Percentiles rank a stretch among this genome's conserved stretches.
Evolutionary conservation across 495 filamentous ascomycete genomes (phyloP).

Genomic region (Aspergillus campestris): DNA sequence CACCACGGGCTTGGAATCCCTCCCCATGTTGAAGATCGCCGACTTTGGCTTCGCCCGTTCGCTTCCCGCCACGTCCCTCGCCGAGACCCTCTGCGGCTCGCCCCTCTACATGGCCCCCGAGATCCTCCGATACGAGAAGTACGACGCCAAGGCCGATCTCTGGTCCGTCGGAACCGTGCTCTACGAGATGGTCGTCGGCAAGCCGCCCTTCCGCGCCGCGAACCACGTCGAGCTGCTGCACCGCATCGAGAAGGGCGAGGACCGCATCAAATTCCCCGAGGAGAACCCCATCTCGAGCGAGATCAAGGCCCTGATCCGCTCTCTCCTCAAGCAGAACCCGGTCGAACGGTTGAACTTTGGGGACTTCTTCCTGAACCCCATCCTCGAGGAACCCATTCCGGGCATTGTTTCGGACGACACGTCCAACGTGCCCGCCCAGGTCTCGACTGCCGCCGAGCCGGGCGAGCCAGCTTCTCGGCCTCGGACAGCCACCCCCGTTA

Average conservation of each 20-base stretch:
- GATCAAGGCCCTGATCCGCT: conserved; percentile 74
- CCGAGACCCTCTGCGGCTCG: conserved; percentile 95
- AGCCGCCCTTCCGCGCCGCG: conserved; percentile 79
- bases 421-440: conserved; percentile 23
- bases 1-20: conserved; percentile 68
- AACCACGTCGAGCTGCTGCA: conserved; percentile 93
- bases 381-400: conserved; percentile 74
- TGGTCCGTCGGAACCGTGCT: conserved; percentile 96
- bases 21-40: conserved; percentile 94
- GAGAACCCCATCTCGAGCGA: conserved; percentile 62
- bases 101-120: conserved; percentile 98
- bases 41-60: conserved; percentile 96
- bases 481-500: conserved; percentile 3
- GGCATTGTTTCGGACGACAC: conserved; percentile 71
- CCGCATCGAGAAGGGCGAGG: conserved; percentile 80
- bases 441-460: conserved; percentile 11
- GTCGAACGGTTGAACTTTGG: conserved; percentile 76
- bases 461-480: conserved; percentile 12
- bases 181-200: conserved; percentile 88
- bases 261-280: conserved; percentile 72
- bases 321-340: conserved; percentile 75
- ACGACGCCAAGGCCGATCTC: conserved; percentile 91
- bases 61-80: conserved; percentile 77
- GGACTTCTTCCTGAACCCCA: conserved; percentile 65
- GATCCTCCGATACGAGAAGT: conserved; percentile 93